phyloP scores from a whole-genome alignment of 1,284 basidiomycete species.

The Trichosporon sp. region DNA sequence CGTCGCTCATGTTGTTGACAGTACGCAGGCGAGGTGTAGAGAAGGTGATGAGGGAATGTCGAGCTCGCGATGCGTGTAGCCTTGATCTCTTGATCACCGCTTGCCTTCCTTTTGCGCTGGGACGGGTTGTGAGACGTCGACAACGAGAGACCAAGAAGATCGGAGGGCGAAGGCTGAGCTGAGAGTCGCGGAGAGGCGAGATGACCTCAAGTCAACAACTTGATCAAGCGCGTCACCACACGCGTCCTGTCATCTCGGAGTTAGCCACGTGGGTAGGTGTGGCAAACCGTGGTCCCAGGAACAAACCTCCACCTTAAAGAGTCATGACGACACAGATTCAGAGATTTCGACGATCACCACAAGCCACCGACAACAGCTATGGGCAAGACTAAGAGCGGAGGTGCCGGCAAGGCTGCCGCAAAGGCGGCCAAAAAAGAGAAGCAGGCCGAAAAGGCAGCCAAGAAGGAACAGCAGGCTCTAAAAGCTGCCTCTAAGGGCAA shows the following conservation, averaged over 20 bases:
- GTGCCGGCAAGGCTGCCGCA: slow-evolving; percentile 52
- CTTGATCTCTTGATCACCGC: neutral
- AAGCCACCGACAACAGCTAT: slow-evolving; percentile 10
- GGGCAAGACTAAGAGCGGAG: slow-evolving; percentile 21
- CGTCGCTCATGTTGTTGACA: slow-evolving; percentile 47
- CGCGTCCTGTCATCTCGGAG: slow-evolving; percentile 12
- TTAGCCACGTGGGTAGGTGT: slow-evolving; percentile 8
- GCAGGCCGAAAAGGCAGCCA: slow-evolving; percentile 53
- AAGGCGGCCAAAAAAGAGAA: slow-evolving; percentile 71
- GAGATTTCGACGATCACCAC: neutral
- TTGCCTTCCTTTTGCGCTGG: neutral
- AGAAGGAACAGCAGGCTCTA: slow-evolving; percentile 60
- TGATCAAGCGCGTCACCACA: slow-evolving; percentile 5
- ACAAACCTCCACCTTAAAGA: slow-evolving; percentile 20
- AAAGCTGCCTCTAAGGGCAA: slow-evolving; percentile 48
- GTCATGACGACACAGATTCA: slow-evolving; percentile 1
- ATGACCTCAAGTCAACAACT: slow-evolving; percentile 8
- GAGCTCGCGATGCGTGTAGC: neutral
- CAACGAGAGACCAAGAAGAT: neutral
- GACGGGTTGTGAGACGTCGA: neutral
- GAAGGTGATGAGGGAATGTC: neutral
- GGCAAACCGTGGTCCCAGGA: neutral
- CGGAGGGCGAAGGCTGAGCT: neutral
- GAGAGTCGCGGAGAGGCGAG: neutral
- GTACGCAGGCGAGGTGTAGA: neutral